phyloP scores from a whole-genome alignment of 2,329 filamentous ascomycete genomes.

The Fusarium verrucosum region DNA sequence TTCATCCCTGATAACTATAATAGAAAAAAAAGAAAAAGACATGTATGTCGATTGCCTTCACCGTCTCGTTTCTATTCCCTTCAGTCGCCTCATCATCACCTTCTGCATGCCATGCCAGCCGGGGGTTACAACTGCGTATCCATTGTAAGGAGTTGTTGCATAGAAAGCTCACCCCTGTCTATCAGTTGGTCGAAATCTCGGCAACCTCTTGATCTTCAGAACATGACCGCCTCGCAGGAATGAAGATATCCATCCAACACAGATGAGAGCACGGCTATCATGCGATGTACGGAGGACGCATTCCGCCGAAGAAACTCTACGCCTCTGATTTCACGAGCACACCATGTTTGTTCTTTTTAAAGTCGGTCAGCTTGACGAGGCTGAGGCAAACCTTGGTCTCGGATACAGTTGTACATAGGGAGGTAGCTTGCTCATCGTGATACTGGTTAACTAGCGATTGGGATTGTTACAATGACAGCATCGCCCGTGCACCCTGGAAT shows the following conservation, averaged over 20 bases:
- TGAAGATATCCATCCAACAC: conserved; percentile 15
- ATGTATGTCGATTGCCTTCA: conserved; percentile 13
- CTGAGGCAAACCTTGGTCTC: conserved; percentile 8
- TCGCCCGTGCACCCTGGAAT: conserved; percentile 32
- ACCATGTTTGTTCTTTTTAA: conserved; percentile 24
- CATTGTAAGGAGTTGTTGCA: conserved; percentile 7
- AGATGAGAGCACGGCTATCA: conserved; percentile 24
- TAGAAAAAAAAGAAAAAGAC: not conserved
- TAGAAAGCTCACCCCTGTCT: conserved; percentile 18
- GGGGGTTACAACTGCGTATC: conserved; percentile 25
- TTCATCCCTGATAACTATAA: conserved; percentile 20
- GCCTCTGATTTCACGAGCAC: conserved; percentile 21
- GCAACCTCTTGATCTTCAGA: conserved; percentile 26
- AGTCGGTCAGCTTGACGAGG: conserved; percentile 32
- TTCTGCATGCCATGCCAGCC: conserved; percentile 21
- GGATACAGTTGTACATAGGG: too few relatives aligned
- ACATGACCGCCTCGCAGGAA: conserved; percentile 37
- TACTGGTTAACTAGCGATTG: not conserved
- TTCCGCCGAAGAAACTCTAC: conserved; percentile 31
- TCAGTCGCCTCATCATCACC: conserved; percentile 25
- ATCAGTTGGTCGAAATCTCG: conserved; percentile 34
- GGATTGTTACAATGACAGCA: conserved; percentile 16
- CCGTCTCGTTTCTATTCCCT: conserved; percentile 19
- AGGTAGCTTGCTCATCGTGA: not conserved
- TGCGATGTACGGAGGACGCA: conserved; percentile 35